Conservation (phyloP, 164 flowering plant genomes). For the Chimonanthus salicifolius region DNA sequence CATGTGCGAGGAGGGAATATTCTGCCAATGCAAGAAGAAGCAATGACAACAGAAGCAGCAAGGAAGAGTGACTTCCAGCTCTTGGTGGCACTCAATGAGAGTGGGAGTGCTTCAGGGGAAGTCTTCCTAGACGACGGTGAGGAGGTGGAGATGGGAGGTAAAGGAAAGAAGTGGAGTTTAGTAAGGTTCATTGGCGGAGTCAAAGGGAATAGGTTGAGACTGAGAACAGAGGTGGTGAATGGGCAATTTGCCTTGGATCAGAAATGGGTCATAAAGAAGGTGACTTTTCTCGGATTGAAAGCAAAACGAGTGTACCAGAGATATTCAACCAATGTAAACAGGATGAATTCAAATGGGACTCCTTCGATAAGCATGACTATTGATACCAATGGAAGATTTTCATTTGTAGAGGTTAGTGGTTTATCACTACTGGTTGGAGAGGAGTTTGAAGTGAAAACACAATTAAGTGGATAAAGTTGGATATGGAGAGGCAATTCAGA, state of each 20-base stretch:
- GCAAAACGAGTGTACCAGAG: not conserved
- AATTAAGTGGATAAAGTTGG: not conserved
- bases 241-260: constrained; percentile 43
- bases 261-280: constrained; percentile 47
- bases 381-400: constrained; percentile 14
- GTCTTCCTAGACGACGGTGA: constrained; percentile 79
- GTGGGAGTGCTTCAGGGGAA: constrained; percentile 41
- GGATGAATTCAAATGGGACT: not conserved
- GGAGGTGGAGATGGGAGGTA: constrained; percentile 47
- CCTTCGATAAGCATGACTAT: constrained; percentile 5
- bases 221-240: constrained; percentile 48
- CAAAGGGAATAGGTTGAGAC: constrained; percentile 11
- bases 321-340: not conserved
- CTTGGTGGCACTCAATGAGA: constrained; percentile 35
- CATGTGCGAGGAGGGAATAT: constrained; percentile 66
- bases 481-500: not conserved
- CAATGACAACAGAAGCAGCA: constrained; percentile 53
- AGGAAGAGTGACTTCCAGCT: constrained; percentile 51
- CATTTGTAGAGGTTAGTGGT: constrained; percentile 21
- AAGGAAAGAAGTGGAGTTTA: constrained; percentile 46
- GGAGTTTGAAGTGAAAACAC: constrained; percentile 29
- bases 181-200: constrained; percentile 34
- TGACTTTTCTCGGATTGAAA: constrained; percentile 47
- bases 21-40: constrained; percentile 67
- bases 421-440: constrained; percentile 38